These are phyloP conservation scores for Solanum clarkiae DNA, from an alignment of 257 asterid genomes.

Conservation along the genomic window DNA sequence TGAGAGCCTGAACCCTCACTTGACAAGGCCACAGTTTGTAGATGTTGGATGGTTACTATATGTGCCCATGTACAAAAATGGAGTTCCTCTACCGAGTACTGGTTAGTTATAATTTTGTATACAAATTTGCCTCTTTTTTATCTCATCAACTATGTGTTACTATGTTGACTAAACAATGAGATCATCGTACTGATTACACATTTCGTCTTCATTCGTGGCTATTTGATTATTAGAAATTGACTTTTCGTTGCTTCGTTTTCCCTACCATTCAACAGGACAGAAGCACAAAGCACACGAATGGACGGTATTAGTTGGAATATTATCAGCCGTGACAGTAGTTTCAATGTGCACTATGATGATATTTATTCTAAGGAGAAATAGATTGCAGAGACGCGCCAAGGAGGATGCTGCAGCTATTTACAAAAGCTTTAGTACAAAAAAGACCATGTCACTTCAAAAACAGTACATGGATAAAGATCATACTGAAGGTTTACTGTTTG, in stretches of 20 bases:
- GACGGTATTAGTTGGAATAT: conserved; percentile 28
- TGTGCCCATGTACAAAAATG: conserved; percentile 36
- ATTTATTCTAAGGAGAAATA: conserved; percentile 30
- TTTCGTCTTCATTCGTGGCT: neutral
- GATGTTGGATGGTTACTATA: conserved; percentile 42
- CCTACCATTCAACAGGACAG: neutral
- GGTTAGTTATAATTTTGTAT: neutral
- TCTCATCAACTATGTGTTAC: neutral
- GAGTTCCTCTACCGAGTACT: neutral
- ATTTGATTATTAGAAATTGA: neutral
- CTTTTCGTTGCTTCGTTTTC: neutral
- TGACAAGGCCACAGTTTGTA: conserved; percentile 26
- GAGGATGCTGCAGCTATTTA: conserved; percentile 29
- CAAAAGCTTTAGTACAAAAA: conserved; percentile 22
- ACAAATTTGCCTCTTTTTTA: neutral
- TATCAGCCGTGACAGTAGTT: conserved; percentile 40
- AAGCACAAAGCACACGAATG: conserved; percentile 24
- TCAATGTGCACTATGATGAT: conserved; percentile 38
- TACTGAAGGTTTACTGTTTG: conserved; percentile 32
- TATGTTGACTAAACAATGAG: neutral
- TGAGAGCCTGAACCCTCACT: conserved; percentile 25
- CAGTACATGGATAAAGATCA: conserved; percentile 17
- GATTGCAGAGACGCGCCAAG: conserved; percentile 1
- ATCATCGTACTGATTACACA: neutral
- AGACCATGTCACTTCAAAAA: conserved; percentile 29